These are phyloP conservation scores for Adenanthera pavonina DNA, from an alignment of 306 rosid species.

Conservation along the genomic window DNA sequence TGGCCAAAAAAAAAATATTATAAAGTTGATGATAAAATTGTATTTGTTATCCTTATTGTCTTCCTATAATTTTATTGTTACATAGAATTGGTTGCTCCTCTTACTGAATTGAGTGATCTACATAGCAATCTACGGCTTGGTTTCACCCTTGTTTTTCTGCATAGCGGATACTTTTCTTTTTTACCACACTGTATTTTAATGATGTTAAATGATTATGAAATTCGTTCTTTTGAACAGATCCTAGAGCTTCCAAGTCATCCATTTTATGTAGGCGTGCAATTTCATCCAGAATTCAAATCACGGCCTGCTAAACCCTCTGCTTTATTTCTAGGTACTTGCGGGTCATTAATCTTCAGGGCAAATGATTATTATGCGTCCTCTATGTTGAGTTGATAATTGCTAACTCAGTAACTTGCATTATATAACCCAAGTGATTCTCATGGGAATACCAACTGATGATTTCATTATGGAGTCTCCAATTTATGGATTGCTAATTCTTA, in stretches of 20 bases:
- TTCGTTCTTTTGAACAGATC: constrained; percentile 63
- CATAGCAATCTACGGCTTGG: neutral
- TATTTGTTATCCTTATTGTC: neutral
- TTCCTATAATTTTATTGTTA: neutral
- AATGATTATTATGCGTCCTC: neutral
- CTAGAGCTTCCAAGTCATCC: constrained; percentile 92
- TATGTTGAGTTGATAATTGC: neutral
- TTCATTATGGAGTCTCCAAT: constrained; percentile 6
- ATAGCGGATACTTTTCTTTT: constrained; percentile 8
- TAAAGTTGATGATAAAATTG: neutral
- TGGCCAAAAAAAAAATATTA: no score
- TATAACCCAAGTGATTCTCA: constrained; percentile 23
- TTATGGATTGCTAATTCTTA: constrained; percentile 11
- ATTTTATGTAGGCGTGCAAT: constrained; percentile 90
- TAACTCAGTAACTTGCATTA: neutral
- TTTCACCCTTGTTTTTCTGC: constrained; percentile 27
- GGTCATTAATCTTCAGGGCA: neutral
- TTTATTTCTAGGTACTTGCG: constrained; percentile 74
- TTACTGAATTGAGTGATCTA: neutral
- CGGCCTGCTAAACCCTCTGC: constrained; percentile 92
- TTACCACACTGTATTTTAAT: constrained; percentile 2
- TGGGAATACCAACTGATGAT: constrained; percentile 17
- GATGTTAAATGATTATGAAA: constrained; percentile 7
- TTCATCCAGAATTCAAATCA: constrained; percentile 98
- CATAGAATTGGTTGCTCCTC: neutral